A percentile compares a stretch with the other conserved stretches of the same genome.
phyloP scores from a whole-genome alignment of 139 green algal species.

The Desmodesmus armatus region DNA sequence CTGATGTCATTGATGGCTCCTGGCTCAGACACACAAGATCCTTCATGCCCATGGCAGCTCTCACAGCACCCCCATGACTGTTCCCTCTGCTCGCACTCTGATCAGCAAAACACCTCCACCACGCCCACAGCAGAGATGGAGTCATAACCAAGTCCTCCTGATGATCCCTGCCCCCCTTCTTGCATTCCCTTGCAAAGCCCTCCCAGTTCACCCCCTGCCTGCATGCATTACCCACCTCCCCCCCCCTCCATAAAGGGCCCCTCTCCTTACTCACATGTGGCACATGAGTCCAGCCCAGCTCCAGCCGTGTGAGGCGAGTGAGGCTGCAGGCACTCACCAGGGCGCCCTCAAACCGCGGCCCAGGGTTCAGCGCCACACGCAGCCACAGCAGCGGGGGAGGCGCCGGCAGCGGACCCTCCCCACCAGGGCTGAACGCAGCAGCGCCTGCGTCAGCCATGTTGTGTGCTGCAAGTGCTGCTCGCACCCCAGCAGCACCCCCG shows the following conservation, averaged over 20 bases:
- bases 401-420: not conserved
- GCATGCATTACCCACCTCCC: too few relatives aligned
- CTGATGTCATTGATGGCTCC: too few relatives aligned
- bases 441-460: not conserved
- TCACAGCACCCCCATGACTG: too few relatives aligned
- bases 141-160: too few relatives aligned
- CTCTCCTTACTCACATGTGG: not conserved
- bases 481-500: not conserved
- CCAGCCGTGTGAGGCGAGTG: not conserved
- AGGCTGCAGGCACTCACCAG: not conserved
- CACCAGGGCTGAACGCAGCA: too few relatives aligned
- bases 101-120: not conserved
- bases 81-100: too few relatives aligned
- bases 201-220: too few relatives aligned
- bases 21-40: too few relatives aligned
- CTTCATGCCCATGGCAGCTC: too few relatives aligned
- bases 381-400: constrained; percentile 7
- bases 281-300: constrained; percentile 19
- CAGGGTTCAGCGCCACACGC: not conserved
- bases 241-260: too few relatives aligned
- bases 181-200: too few relatives aligned
- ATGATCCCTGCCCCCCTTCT: not conserved
- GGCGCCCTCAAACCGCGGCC: not conserved
- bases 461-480: not conserved
- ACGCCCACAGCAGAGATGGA: not conserved